Percentiles rank a stretch among this genome's conserved stretches.
phyloP scores from a whole-genome alignment of 176 grass and related monocot genomes.

The Rhynchospora pubera region DNA sequence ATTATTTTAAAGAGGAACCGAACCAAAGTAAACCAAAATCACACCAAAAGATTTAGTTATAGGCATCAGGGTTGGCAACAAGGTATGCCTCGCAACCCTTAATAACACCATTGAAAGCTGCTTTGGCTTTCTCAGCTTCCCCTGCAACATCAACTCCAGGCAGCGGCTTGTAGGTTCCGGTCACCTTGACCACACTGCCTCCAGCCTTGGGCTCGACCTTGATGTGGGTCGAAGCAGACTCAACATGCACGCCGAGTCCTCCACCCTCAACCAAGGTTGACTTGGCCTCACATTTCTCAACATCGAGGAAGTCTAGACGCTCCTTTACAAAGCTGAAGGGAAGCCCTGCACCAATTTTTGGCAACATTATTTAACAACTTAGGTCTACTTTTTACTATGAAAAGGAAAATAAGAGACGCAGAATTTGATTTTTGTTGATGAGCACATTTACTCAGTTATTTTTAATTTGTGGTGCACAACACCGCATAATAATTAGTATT shows the following conservation, averaged over 20 bases:
- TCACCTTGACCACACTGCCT: slow-evolving; percentile 49
- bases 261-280: slow-evolving; percentile 55
- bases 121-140: slow-evolving; percentile 46
- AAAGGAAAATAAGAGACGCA: not conserved
- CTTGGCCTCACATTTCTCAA: slow-evolving; percentile 50
- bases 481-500: too few species aligned
- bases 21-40: not conserved
- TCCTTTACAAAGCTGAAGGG: slow-evolving; percentile 61
- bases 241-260: slow-evolving; percentile 35
- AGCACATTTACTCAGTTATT: too few species aligned
- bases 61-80: slow-evolving; percentile 52
- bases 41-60: slow-evolving; percentile 31
- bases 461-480: too few species aligned
- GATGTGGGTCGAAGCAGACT: slow-evolving; percentile 39
- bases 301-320: slow-evolving; percentile 49
- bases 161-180: slow-evolving; percentile 37
- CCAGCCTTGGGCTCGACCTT: slow-evolving; percentile 54
- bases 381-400: not conserved
- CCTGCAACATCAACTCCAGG: slow-evolving; percentile 30
- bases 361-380: not conserved
- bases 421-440: too few species aligned
- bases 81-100: slow-evolving; percentile 56
- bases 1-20: not conserved
- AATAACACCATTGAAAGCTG: slow-evolving; percentile 29
- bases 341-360: slow-evolving; percentile 28